Base-by-base conservation (phyloP, 371 early-diverging fungal genomes). In the Phascolomyces articulosus region DNA sequence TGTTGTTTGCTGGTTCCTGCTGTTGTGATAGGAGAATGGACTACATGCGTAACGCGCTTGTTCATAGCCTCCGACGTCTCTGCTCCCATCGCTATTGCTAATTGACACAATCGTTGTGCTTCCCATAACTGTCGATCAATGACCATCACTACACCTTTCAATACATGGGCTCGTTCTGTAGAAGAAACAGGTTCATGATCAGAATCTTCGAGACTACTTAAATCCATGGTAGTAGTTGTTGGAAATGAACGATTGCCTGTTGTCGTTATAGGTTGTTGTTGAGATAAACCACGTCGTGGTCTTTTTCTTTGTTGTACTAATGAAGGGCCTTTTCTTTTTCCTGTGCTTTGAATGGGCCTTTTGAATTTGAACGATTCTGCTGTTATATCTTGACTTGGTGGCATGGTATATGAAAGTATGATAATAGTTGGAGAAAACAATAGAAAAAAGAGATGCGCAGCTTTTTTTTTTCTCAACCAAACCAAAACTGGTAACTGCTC, bases 1-100 rank as follows among this genome's bases (percentile, higher is more conserved):
- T 44, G 16, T 44, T 44, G 8, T 13, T 4, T 60, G 60, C 23
- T 47, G 58, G 28, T 29, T 49, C 9, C 34, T 34, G 20, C 16
- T 16, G 2, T 27, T 41, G n/a, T 26, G 2, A 57, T 38, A 6
- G 66, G 66, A 13, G 40, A 53, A 47, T 66, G 66, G 6, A 66
- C 59, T 13, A 66, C 38, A 40, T 66, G 66, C 0, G 66, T 66
- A 4, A 66, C 62, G 18, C 15, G 28, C 15, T 41, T 44, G 38
- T 61, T 48, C 24, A 61, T 23, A 15, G 15, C 31, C 16, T 54
- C 31, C 4, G 40, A 16, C 4, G 54, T 31, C 16, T 31, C 21
- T 20, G 62, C 66, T 2, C 66, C 66, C 58, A 66, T 49, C 20
- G 40, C 44, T 15, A 18, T 40, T 13, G 56, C 55, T 11, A 56